Evolutionary conservation across 106 monocot genomes (phyloP), one percentile per base, ranked within the genome.

Genomic region (Gastrodia elata): DNA sequence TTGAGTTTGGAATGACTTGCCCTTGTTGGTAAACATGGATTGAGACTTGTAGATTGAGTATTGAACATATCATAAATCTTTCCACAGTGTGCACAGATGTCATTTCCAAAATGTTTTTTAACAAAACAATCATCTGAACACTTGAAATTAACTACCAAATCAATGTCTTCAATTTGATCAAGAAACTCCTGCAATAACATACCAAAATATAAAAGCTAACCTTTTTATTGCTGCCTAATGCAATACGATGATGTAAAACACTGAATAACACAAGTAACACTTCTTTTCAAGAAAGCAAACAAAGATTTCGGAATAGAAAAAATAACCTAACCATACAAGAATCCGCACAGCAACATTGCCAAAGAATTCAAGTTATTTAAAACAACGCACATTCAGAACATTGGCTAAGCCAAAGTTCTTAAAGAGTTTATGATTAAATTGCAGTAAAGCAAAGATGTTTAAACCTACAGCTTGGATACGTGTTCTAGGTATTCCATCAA

Each of bases 61-160:
- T 71, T 77, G 22, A 56, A 80, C 10, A 32, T 38, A 73, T 86
- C 70, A 77, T 80, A 86, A 24, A 84, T 68, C 79, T 76, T 83
- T 68, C 86, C 83, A 79, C 92, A 98, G 70, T 84, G 74, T 11
- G 83, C 78, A 71, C 93, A 98, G 26, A 82, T 76, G 42, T 71
- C 76, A 72, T 78, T 68, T 42, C 78, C 83, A 34, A 82, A 64
- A 74, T 83, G 75, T 32, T 86, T 86, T 77, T 90, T 97, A 59
- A 78, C 77, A 38, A 86, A 84, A 77, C 81, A 83, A 70, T 88
- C 83, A 25, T 88, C 88, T n/a, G 43, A 70, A 35, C 80, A 87
- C 74, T 93, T 93, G 65, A 98, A 87, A 76, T 98, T 98, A 35
- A 98, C 88, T 44, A 93, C 97, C 71, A 98, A 73, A 43, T 98